Evolutionary conservation across 2,329 filamentous ascomycete species (phyloP), one percentile per base, ranked within the genome.

Genomic region (Claviceps paspali): DNA sequence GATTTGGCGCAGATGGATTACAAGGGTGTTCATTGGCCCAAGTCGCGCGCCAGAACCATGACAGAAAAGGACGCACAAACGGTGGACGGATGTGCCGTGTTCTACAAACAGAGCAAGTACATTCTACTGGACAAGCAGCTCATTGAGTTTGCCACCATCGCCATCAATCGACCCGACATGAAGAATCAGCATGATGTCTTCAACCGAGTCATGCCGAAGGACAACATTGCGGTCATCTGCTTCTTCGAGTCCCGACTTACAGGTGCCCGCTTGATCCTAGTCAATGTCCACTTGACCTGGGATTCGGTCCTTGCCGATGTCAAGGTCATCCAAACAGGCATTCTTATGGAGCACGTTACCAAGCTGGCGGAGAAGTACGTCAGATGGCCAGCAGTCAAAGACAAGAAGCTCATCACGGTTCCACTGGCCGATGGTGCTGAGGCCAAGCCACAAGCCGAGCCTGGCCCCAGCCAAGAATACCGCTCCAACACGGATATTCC

Each of bases 111-210:
- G 53, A 87, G 77, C 69, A 96, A 95, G 64, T 96, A 82, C 60
- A 82, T 95, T 42, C 63, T 94, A 41, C 72, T 98, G 18, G 88
- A 96, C 63, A 95, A 95, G 64, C 83, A 93, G 53, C 65, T 94
- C 44, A 80, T 98, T 51, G 86, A 95, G 57, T 94, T 95, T 54
- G 79, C 82, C 27, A 81, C 84, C 41, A 83, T 85, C 39, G 88
- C 88, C 46, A 94, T 98, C 59, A 91, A 92, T 54, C 72, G 91
- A 46, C 84, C 87, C 3, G 91, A 96, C 55, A 94, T 95, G 76
- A 96, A 96, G 63, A 84, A 87, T 39, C 85, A 93, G 51, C 84
- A 93, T 53, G 91, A 98, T 51, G 88, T 96, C 40, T 96, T 94
- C 70, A 98, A 98, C 57, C 82, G 91, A 21, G 82, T 98, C 42